Percentiles rank a stretch among this genome's conserved stretches.
phyloP scores from a whole-genome alignment of 2,329 filamentous ascomycete species.

The Cordyceps cicadae region DNA sequence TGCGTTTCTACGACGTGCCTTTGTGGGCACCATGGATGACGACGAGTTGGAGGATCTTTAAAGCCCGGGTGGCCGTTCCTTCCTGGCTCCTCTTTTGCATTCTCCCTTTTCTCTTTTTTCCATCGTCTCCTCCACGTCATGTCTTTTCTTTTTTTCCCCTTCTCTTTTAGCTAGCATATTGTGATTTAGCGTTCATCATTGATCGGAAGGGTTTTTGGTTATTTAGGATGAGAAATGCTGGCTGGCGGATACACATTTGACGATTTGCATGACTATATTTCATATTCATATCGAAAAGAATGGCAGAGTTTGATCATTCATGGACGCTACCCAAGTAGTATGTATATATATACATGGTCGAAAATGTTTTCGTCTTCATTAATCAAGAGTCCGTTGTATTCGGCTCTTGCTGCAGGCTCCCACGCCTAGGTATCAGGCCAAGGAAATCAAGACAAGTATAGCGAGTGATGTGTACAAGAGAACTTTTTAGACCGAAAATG shows the following conservation, averaged over 20 bases:
- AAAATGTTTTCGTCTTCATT: slow-evolving; percentile 1
- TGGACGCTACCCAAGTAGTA: not conserved
- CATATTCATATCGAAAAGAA: not conserved
- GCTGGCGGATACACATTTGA: not conserved
- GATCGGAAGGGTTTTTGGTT: not conserved
- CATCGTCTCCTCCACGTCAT: not conserved
- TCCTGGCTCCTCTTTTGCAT: not conserved
- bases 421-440: not conserved
- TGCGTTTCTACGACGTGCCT: slow-evolving; percentile 69
- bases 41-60: slow-evolving; percentile 52
- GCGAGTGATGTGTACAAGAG: not conserved
- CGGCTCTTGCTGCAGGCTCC: not conserved
- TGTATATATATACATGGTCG: not conserved
- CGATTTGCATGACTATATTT: not conserved
- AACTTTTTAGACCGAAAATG: not conserved
- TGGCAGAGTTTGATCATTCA: not conserved
- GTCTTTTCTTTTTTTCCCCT: not conserved
- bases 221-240: too few relatives aligned
- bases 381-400: not conserved
- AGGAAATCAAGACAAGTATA: not conserved
- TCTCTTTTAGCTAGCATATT: not conserved
- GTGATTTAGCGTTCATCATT: not conserved
- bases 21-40: slow-evolving; percentile 62
- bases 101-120: not conserved
- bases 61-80: not conserved